A percentile compares a stretch with the other conserved stretches of the same genome.
These are phyloP conservation scores for Pyricularia sp. DNA, from an alignment of 2,329 filamentous ascomycete species.

Conservation along the genomic window DNA sequence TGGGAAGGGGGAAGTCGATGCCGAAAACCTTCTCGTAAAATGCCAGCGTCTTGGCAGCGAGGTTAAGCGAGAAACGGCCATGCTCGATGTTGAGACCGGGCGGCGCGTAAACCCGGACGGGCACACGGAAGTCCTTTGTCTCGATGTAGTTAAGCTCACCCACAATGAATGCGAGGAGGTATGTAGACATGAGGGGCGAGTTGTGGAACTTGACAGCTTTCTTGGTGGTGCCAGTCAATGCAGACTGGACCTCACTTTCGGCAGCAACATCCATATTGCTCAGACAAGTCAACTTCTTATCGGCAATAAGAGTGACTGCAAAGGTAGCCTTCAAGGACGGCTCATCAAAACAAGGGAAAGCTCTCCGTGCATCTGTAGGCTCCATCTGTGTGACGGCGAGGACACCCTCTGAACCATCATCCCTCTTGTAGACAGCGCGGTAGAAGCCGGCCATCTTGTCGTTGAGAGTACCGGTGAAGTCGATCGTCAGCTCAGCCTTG, in stretches of 20 bases:
- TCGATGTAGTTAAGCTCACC: slow-evolving; percentile 92
- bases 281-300: slow-evolving; percentile 82
- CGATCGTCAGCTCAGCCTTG: slow-evolving; percentile 69
- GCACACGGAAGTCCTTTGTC: slow-evolving; percentile 82
- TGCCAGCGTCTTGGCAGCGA: slow-evolving; percentile 79
- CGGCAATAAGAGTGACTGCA: slow-evolving; percentile 81
- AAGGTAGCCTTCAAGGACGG: slow-evolving; percentile 89
- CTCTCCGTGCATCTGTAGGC: slow-evolving; percentile 82
- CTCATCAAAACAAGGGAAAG: slow-evolving; percentile 96
- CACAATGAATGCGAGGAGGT: slow-evolving; percentile 87
- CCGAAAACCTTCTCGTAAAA: slow-evolving; percentile 97
- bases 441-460: slow-evolving; percentile 89
- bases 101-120: slow-evolving; percentile 88
- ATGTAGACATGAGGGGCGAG: slow-evolving; percentile 91
- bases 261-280: slow-evolving; percentile 94
- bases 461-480: slow-evolving; percentile 70
- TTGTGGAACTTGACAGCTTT: slow-evolving; percentile 90
- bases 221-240: slow-evolving; percentile 52
- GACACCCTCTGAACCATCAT: slow-evolving; percentile 69
- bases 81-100: slow-evolving; percentile 85
- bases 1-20: slow-evolving; percentile 76
- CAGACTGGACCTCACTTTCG: slow-evolving; percentile 62
- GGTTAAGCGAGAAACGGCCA: slow-evolving; percentile 80
- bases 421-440: slow-evolving; percentile 80
- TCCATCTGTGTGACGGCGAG: slow-evolving; percentile 95